Evolutionary conservation across 1,284 basidiomycete genomes (phyloP).

Genomic region (Lentinula novae-zelandiae): DNA sequence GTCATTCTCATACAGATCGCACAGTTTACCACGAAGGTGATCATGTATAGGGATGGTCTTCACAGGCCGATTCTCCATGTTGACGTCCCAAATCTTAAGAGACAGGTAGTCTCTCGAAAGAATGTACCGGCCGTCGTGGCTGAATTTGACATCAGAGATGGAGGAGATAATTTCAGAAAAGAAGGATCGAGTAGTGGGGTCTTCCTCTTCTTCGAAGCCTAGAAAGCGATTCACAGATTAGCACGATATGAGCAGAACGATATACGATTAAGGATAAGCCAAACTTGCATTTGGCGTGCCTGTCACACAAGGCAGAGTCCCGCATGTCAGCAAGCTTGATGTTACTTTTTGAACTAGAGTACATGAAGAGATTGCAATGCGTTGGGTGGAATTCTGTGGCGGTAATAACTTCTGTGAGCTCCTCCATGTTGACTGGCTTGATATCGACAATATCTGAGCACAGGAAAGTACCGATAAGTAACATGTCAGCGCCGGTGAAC

Average conservation of each 20-base stretch:
- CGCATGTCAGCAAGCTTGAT: slow-evolving; percentile 99
- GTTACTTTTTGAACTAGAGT: slow-evolving; percentile 98
- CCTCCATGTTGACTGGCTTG: slow-evolving; percentile 99
- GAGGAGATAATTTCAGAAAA: slow-evolving; percentile 99
- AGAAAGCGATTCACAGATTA: slow-evolving; percentile 16
- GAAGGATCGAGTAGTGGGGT: slow-evolving; percentile 96
- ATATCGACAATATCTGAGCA: slow-evolving; percentile 96
- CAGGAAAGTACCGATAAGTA: background rate
- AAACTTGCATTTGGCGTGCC: slow-evolving; percentile 89
- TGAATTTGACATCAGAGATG: slow-evolving; percentile 99
- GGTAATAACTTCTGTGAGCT: slow-evolving; percentile 99
- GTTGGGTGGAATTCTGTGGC: slow-evolving; percentile 98
- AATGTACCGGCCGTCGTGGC: slow-evolving; percentile 95
- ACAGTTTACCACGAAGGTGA: slow-evolving; percentile 94
- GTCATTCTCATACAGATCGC: slow-evolving; percentile 99
- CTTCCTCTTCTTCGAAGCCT: slow-evolving; percentile 99
- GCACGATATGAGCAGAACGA: slow-evolving; percentile 13
- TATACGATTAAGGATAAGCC: slow-evolving; percentile 1
- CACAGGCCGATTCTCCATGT: slow-evolving; percentile 96
- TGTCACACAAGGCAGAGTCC: slow-evolving; percentile 95
- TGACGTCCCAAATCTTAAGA: slow-evolving; percentile 99
- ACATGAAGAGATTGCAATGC: slow-evolving; percentile 99
- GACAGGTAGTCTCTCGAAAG: slow-evolving; percentile 96
- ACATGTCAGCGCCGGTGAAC: background rate
- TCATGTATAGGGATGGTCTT: slow-evolving; percentile 99